Conservation (phyloP, 257 asterid species). For the Capsicum pubescens region DNA sequence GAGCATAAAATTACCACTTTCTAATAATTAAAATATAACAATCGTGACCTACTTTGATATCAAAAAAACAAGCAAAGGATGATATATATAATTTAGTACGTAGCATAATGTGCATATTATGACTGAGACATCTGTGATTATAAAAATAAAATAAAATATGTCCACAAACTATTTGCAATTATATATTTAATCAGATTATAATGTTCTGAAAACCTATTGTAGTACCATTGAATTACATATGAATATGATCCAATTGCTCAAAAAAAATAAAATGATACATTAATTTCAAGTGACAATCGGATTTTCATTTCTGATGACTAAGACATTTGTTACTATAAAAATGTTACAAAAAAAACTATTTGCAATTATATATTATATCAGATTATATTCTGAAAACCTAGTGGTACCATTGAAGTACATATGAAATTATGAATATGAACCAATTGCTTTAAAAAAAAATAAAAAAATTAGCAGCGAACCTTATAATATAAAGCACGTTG, state of each 20-base stretch:
- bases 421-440: not conserved
- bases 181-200: not conserved
- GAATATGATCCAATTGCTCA: too few species aligned
- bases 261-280: too few species aligned
- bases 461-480: not conserved
- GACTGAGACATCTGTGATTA: not conserved
- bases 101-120: not conserved
- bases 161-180: not conserved
- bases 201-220: not conserved
- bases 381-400: not conserved
- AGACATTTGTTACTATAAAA: not conserved
- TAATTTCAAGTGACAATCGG: too few species aligned
- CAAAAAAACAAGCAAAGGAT: not conserved
- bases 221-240: too few species aligned
- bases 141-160: not conserved
- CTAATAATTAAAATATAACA: not conserved
- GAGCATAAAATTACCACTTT: not conserved
- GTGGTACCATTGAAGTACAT: not conserved
- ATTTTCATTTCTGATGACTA: not conserved
- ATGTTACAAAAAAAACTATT: not conserved
- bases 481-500: not conserved
- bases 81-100: not conserved
- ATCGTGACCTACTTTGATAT: not conserved
- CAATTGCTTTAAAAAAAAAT: not conserved
- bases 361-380: not conserved